phyloP scores from a whole-genome alignment of 495 filamentous ascomycete species.

The Penicillium flavigenum region DNA sequence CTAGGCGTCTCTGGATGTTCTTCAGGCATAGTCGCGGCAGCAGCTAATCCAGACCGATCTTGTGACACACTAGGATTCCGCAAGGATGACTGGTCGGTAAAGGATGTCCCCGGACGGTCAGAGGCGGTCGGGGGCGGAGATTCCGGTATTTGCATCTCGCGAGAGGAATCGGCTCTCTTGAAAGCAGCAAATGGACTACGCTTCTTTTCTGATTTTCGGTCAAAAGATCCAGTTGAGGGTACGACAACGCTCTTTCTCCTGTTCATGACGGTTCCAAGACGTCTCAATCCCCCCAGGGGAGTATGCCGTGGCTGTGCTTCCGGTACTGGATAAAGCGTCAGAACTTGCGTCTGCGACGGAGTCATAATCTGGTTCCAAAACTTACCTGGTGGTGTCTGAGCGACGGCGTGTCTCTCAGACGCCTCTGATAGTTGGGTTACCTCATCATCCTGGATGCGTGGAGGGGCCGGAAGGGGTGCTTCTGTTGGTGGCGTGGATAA shows the following conservation, averaged over 20 bases:
- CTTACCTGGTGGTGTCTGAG: conserved; percentile 50
- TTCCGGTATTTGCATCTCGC: conserved; percentile 45
- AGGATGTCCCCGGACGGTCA: conserved; percentile 41
- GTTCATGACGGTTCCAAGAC: conserved; percentile 79
- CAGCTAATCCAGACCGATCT: conserved; percentile 25
- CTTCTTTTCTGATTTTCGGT: conserved; percentile 50
- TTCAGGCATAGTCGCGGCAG: conserved; percentile 26
- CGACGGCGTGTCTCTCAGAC: conserved; percentile 38
- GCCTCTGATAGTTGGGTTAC: conserved; percentile 57
- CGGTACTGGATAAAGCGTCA: conserved; percentile 26
- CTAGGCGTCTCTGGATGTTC: conserved; percentile 22
- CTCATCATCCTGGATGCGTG: conserved; percentile 53
- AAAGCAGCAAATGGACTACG: conserved; percentile 53
- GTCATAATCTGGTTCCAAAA: not conserved
- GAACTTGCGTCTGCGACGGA: not conserved
- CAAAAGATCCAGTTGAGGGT: conserved; percentile 35
- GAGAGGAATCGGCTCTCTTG: conserved; percentile 44
- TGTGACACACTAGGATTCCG: conserved; percentile 36
- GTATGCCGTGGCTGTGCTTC: conserved; percentile 40
- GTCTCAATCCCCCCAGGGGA: conserved; percentile 56
- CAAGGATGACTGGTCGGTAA: conserved; percentile 35
- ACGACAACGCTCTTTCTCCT: conserved; percentile 53
- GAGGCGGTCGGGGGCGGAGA: conserved; percentile 31
- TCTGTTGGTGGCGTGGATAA: conserved; percentile 16
- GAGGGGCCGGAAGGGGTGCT: conserved; percentile 41